Evolutionary conservation across 192 early-diverging fungal species (phyloP).

Genomic region (Dimargaris cristalligena): DNA sequence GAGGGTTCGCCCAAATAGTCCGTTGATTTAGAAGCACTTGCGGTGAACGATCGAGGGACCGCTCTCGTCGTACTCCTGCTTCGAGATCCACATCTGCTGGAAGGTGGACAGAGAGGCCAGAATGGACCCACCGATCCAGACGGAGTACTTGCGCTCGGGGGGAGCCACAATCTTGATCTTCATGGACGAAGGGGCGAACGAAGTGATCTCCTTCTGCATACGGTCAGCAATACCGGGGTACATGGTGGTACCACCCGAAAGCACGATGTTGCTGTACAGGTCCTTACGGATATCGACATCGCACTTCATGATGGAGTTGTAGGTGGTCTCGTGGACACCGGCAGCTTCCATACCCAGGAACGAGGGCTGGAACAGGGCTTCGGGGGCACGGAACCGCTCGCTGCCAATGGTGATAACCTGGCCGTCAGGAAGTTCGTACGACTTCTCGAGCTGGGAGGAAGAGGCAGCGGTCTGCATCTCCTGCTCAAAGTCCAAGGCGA

Average conservation of each 20-base stretch:
- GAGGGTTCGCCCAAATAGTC: too few species aligned
- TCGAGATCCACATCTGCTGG: conserved; percentile 50
- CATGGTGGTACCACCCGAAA: conserved; percentile 35
- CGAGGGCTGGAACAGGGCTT: conserved; percentile 43
- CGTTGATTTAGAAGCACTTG: conserved; percentile 73
- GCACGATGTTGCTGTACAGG: conserved; percentile 29
- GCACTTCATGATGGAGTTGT: conserved; percentile 31
- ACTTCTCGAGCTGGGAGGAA: conserved; percentile 26
- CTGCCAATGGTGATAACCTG: conserved; percentile 39
- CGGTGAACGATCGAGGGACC: conserved; percentile 82
- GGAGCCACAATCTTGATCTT: conserved; percentile 41
- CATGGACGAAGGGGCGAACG: conserved; percentile 33
- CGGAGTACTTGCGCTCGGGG: conserved; percentile 45
- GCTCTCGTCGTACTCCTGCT: conserved; percentile 77
- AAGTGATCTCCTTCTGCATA: conserved; percentile 38
- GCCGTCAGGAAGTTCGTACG: conserved; percentile 33
- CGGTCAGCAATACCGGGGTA: conserved; percentile 31
- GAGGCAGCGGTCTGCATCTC: conserved; percentile 28
- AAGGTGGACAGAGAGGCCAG: conserved; percentile 41
- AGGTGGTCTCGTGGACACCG: conserved; percentile 27
- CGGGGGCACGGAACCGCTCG: conserved; percentile 40
- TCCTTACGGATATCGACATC: conserved; percentile 30
- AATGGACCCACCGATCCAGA: conserved; percentile 49
- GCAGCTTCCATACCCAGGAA: conserved; percentile 29
- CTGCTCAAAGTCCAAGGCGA: conserved; percentile 30